These are phyloP conservation scores for Boletellus emodensis DNA, from an alignment of 768 basidiomycete species.

Conservation along the genomic window DNA sequence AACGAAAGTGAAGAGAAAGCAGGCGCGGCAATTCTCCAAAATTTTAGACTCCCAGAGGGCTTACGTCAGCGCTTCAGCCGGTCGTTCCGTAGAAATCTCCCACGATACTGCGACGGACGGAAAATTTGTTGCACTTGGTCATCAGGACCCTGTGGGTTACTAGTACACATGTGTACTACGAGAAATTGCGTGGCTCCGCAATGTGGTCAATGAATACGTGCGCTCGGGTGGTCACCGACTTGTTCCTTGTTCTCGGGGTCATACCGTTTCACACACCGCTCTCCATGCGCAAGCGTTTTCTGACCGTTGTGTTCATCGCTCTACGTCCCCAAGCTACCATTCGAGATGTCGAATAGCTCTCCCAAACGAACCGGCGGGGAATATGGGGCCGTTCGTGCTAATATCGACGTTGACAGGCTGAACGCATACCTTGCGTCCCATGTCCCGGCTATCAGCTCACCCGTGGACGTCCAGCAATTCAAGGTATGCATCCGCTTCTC, in stretches of 20 bases:
- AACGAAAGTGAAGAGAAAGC: constrained; percentile 30
- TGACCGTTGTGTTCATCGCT: too few relatives aligned
- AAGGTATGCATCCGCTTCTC: constrained; percentile 49
- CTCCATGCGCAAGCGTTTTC: too few relatives aligned
- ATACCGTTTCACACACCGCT: neutral
- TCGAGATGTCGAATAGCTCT: constrained; percentile 19
- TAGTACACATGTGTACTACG: too few relatives aligned
- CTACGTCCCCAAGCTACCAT: too few relatives aligned
- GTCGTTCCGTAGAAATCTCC: constrained; percentile 9
- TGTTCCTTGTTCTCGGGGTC: too few relatives aligned
- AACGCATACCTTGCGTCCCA: constrained; percentile 60
- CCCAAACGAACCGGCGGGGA: constrained; percentile 64
- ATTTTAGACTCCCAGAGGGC: constrained; percentile 39
- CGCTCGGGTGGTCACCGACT: too few relatives aligned
- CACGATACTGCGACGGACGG: constrained; percentile 8
- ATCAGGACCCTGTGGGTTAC: neutral
- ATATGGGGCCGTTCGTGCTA: constrained; percentile 68
- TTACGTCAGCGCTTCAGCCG: constrained; percentile 22
- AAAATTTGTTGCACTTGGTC: neutral
- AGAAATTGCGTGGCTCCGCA: too few relatives aligned
- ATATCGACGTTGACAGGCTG: constrained; percentile 59
- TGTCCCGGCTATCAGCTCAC: constrained; percentile 53
- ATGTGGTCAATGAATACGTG: too few relatives aligned
- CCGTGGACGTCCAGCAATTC: constrained; percentile 87
- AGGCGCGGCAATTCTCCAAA: constrained; percentile 39